Evolutionary conservation across 495 filamentous ascomycete species (phyloP).

Genomic region (Astrothelium subdiscretum): DNA sequence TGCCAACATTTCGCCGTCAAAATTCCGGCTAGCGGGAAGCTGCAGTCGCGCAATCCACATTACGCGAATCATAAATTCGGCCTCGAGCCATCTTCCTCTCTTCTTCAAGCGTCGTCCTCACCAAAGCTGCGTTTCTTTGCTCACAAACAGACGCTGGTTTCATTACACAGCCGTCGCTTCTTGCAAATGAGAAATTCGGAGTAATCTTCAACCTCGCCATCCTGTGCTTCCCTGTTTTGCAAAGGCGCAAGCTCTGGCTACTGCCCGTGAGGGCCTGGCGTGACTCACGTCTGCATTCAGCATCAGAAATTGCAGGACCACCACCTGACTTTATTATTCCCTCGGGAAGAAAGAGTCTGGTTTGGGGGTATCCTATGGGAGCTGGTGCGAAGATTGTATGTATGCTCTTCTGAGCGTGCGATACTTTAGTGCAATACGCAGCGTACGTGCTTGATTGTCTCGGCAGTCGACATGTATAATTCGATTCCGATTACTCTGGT

Average conservation of each 20-base stretch:
- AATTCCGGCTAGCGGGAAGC: background rate
- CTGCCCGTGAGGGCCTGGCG: constrained; percentile 91
- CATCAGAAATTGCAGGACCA: constrained; percentile 93
- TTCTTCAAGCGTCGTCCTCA: constrained; percentile 74
- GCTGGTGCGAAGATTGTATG: constrained; percentile 38
- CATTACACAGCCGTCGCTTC: constrained; percentile 14
- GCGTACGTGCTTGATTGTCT: constrained; percentile 50
- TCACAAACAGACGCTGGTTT: constrained; percentile 63
- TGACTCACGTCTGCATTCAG: constrained; percentile 88
- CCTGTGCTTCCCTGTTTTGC: constrained; percentile 32
- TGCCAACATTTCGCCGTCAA: background rate
- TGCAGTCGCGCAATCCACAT: background rate
- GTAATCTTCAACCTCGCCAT: constrained; percentile 71
- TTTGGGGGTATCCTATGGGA: constrained; percentile 27
- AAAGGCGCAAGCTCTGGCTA: constrained; percentile 25
- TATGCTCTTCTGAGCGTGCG: constrained; percentile 26
- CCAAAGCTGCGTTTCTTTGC: constrained; percentile 99
- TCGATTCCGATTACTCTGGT: constrained; percentile 98
- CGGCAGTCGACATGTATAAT: constrained; percentile 51
- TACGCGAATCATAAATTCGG: background rate
- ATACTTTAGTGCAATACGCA: constrained; percentile 99
- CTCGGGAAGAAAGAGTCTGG: constrained; percentile 28
- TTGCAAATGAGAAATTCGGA: constrained; percentile 99
- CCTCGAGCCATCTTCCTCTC: constrained; percentile 30
- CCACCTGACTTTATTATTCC: constrained; percentile 22